Evolutionary conservation across 768 basidiomycete genomes (phyloP).

Genomic region (Pleurotus tuoliensis): DNA sequence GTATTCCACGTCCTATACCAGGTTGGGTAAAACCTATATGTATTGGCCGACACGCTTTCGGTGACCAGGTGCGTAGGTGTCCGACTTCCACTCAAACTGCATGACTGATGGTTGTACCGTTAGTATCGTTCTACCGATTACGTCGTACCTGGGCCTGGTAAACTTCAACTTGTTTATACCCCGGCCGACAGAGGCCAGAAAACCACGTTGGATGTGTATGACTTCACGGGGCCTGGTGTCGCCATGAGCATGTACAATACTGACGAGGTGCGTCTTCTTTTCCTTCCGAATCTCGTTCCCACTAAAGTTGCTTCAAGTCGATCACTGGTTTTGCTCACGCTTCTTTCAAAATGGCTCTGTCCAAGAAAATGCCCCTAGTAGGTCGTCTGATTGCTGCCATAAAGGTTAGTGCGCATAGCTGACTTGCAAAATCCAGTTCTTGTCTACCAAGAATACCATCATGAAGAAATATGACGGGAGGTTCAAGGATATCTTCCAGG

Average conservation of each 20-base stretch:
- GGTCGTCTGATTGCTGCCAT: conserved; percentile 16
- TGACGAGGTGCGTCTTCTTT: conserved; percentile 60
- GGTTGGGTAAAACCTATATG: conserved; percentile 97
- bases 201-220: conserved; percentile 78
- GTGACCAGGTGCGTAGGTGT: conserved; percentile 67
- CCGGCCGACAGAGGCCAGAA: conserved; percentile 71
- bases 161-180: conserved; percentile 87
- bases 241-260: conserved; percentile 99
- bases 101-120: background rate
- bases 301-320: conserved; percentile 41
- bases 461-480: conserved; percentile 97
- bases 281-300: background rate
- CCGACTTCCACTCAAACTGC: background rate
- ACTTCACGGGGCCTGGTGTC: conserved; percentile 91
- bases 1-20: conserved; percentile 90
- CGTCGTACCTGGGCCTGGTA: conserved; percentile 87
- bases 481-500: conserved; percentile 99
- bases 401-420: too few species aligned
- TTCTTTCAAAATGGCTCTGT: conserved; percentile 93
- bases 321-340: conserved; percentile 96
- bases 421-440: conserved; percentile 51
- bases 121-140: conserved; percentile 94
- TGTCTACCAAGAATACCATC: conserved; percentile 98
- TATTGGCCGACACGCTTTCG: conserved; percentile 96
- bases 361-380: conserved; percentile 74